Evolutionary conservation across 768 basidiomycete species (phyloP), one percentile per base, ranked within the genome.

Genomic region (Leccinum subtestaceum): DNA sequence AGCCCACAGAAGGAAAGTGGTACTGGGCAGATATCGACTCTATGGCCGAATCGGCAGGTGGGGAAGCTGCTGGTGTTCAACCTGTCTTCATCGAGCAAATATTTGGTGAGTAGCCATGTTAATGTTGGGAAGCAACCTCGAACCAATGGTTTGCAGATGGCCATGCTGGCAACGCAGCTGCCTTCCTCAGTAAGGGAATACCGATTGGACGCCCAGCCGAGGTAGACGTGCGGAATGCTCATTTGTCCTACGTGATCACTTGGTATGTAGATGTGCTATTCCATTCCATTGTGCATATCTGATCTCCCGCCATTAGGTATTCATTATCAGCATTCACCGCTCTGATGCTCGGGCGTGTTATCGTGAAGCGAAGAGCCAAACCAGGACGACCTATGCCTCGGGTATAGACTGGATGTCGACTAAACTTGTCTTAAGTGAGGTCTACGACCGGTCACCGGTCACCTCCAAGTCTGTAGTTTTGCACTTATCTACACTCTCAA

Each of bases 221-320:
- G 2, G 85, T 98, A 25, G 93, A 98, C 66, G 76, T 99, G 48
- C 82, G 97, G 51, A 99, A 99, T 73, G 85, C 93, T 38, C 97
- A 99, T 76, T 80, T 92, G 7, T 95, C 93, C 11, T 99, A 99
- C 74, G 93, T 97, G 4, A 83, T 90, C 13, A 99, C 95, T 11
- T 99, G 97, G 97, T 95, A 69, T 36, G 81, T 68, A 36, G 57
- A 36, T 40, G 5, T 57, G 49, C 55, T 32, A 13, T 23, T 43
- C 13, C 48, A 13, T 23, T 43, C 13, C 48, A 32, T 34, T 47
- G 47, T 46, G 45, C 60, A 23, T 56, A 19, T 53, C 61, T 70
- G 29, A 72, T 34, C 40, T 57, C 32, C 15, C 13, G 15, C 47
- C 19, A 17, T 45, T 65, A 97, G 95, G 95, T 95, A 91, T 77